Percentiles rank a stretch among this genome's conserved stretches.
These are phyloP conservation scores for Dryas octopetala DNA, from an alignment of 306 rosid species.

Conservation along the genomic window DNA sequence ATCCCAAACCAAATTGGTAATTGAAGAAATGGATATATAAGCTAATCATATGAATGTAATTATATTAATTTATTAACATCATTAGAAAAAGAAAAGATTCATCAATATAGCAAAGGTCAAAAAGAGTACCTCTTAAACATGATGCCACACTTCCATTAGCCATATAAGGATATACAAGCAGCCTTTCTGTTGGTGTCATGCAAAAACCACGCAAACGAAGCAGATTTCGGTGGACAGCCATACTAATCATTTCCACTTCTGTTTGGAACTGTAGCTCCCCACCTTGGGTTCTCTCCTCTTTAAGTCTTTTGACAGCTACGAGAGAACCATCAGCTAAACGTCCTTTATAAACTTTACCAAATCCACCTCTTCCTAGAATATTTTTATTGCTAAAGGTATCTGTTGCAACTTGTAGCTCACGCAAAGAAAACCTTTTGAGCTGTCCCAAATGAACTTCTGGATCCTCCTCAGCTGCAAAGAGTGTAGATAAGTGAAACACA, in stretches of 20 bases:
- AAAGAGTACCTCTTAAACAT: constrained; percentile 73
- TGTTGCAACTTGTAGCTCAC: constrained; percentile 91
- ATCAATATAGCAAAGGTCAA: background rate
- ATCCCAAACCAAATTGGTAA: background rate
- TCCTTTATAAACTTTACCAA: constrained; percentile 94
- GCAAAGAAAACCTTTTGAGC: constrained; percentile 86
- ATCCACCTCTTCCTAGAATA: constrained; percentile 92
- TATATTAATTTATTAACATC: background rate
- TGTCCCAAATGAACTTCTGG: constrained; percentile 97
- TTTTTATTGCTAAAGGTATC: constrained; percentile 77
- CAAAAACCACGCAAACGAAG: constrained; percentile 92
- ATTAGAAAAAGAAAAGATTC: background rate
- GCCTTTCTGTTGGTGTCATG: constrained; percentile 95
- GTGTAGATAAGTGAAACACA: constrained; percentile 16
- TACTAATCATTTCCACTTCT: constrained; percentile 94
- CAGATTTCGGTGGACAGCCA: constrained; percentile 96
- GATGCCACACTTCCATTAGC: constrained; percentile 95
- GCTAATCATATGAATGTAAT: background rate
- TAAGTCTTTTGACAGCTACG: constrained; percentile 93
- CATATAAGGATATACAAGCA: constrained; percentile 95
- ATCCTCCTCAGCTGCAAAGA: constrained; percentile 82
- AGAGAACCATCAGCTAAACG: constrained; percentile 86
- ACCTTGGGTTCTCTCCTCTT: constrained; percentile 85
- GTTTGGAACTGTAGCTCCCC: constrained; percentile 95
- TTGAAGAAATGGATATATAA: background rate